Base-by-base conservation (phyloP, 2,329 filamentous ascomycete genomes). In the Cucurbitaria berberidis region DNA sequence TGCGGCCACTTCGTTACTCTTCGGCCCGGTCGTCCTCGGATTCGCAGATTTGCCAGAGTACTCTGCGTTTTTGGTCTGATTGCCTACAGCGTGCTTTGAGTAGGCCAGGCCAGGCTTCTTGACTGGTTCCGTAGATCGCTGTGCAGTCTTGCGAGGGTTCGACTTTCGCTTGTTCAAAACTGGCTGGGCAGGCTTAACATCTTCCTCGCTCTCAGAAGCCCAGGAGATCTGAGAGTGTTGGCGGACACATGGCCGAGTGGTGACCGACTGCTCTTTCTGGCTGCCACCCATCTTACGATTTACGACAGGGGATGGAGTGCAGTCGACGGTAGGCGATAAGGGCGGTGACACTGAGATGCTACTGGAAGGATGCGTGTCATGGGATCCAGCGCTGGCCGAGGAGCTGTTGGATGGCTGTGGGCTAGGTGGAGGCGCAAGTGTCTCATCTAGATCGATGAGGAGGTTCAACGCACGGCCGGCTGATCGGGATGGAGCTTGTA, bases 381-480 rank as follows among this genome's bases (percentile, higher is more conserved):
- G 45, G 1, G 42, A 51, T 6, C 21, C 29, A 2, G 5, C 11
- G 26, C 43, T 58, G 18, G 9, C 18, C 9, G 15, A 30, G 9
- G 51, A 55, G 26, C 26, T 16, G 8, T 26, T 22, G 9, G 44
- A 54, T 10, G 22, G 16, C n/a, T 51, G 49, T 0, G 50, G 46
- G 40, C 51, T 51, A 6, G 39, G 30, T 10, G 48, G 43, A 16
- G 29, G 46, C 3, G 45, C 32, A 6, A 32, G 46, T 13, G 22
- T 26, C 1, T 59, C 48, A 4, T 59, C 57, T 1, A 61, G 44
- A 27, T 59, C 53, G 24, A 61, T 62, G 27, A 61, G 51, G 4
- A 56, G 45, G 26, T 52, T 38, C 13, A 29, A 29, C 3, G 46
- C 24, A 5, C 51, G 48, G 21, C 22, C 45, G 1, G 24, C 34